Evolutionary conservation across 2,329 filamentous ascomycete genomes (phyloP).

Genomic region (Botryotinia globosa): DNA sequence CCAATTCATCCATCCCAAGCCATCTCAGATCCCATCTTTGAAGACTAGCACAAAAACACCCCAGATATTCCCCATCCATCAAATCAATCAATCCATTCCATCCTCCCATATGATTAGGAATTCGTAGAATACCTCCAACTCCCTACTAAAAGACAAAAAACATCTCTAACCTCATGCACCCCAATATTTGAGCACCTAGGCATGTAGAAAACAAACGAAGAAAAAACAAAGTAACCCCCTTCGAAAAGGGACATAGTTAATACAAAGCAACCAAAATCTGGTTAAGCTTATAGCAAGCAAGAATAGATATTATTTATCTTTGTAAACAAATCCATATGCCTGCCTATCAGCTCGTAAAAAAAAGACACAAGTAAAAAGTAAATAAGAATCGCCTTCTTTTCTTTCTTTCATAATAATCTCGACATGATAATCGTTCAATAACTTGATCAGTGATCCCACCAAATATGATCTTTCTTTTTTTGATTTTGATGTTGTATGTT

Average conservation of each 20-base stretch:
- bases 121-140: neutral
- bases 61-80: slow-evolving; percentile 2
- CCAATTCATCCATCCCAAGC: slow-evolving; percentile 4
- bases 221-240: neutral
- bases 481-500: slow-evolving; percentile 22
- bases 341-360: slow-evolving; percentile 11
- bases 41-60: slow-evolving; percentile 7
- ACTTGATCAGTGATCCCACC: slow-evolving; percentile 11
- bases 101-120: slow-evolving; percentile 1
- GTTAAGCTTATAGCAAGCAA: slow-evolving; percentile 19
- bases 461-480: slow-evolving; percentile 5
- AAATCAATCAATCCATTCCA: slow-evolving; percentile 6
- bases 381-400: slow-evolving; percentile 15
- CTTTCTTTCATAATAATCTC: slow-evolving; percentile 21
- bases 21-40: neutral
- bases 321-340: slow-evolving; percentile 14
- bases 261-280: slow-evolving; percentile 23
- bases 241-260: slow-evolving; percentile 11
- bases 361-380: slow-evolving; percentile 16
- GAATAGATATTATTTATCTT: slow-evolving; percentile 13
- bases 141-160: slow-evolving; percentile 12
- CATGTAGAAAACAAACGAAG: slow-evolving; percentile 8
- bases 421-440: slow-evolving; percentile 22
- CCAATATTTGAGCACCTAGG: slow-evolving; percentile 7
- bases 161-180: slow-evolving; percentile 10